Conservation (phyloP, 2,329 filamentous ascomycete genomes). For the Phialophora expanda region DNA sequence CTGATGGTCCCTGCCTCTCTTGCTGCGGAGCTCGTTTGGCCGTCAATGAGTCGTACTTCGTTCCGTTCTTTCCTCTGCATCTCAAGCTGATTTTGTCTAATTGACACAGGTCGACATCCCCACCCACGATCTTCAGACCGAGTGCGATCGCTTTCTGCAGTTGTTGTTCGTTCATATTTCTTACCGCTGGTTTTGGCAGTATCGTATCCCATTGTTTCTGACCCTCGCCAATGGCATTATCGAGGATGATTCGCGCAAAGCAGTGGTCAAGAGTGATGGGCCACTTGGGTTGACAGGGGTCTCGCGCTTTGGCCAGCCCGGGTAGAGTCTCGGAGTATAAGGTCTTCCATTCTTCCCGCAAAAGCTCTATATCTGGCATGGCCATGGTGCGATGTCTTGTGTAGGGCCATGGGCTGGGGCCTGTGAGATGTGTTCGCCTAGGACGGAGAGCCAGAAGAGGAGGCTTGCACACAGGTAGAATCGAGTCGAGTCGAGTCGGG, state of each 20-base stretch:
- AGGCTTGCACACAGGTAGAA: neutral
- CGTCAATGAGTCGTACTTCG: conserved; percentile 27
- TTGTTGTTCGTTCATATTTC: conserved; percentile 51
- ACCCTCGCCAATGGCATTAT: conserved; percentile 47
- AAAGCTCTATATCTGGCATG: conserved; percentile 27
- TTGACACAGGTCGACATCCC: conserved; percentile 47
- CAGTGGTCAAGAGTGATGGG: conserved; percentile 46
- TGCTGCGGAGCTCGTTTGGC: neutral
- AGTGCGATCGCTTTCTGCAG: conserved; percentile 47
- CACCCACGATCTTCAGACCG: conserved; percentile 46
- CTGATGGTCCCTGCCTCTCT: neutral
- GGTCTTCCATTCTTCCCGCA: conserved; percentile 35
- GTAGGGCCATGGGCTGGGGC: neutral
- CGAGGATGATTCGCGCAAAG: conserved; percentile 44
- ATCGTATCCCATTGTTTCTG: conserved; percentile 51
- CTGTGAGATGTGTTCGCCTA: neutral
- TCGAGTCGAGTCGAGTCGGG: neutral
- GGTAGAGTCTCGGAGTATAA: conserved; percentile 41
- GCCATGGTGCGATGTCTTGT: neutral
- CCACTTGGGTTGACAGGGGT: conserved; percentile 47
- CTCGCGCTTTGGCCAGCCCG: conserved; percentile 33
- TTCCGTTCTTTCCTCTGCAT: conserved; percentile 46
- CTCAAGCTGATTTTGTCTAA: conserved; percentile 50
- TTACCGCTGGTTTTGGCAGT: conserved; percentile 51
- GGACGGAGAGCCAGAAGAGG: neutral